Percentiles rank a stretch among this genome's conserved stretches.
These are phyloP conservation scores for Cyberlindnera euphorbiae DNA, from an alignment of 805 yeast species.

Conservation along the genomic window DNA sequence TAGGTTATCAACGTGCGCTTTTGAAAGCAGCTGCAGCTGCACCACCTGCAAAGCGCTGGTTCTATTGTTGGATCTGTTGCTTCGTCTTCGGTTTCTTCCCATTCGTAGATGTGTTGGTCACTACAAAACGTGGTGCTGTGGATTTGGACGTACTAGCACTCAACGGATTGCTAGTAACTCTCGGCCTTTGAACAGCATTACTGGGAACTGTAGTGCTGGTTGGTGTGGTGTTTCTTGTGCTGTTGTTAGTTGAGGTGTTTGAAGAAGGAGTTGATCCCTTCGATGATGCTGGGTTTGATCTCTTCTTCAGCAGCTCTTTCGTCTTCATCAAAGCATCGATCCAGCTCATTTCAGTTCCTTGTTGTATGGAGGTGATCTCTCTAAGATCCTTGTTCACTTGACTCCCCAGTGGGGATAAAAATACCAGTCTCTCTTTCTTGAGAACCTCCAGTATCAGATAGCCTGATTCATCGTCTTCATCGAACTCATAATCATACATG, in stretches of 20 bases:
- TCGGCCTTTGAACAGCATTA: too few relatives aligned
- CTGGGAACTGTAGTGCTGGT: constrained; percentile 1
- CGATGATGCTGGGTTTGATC: constrained; percentile 6
- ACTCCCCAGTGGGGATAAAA: constrained; percentile 38
- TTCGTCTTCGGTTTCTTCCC: constrained; percentile 13
- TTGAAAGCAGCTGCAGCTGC: constrained; percentile 32
- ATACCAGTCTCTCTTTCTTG: constrained; percentile 52
- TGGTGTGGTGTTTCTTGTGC: constrained; percentile 2
- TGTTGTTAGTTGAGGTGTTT: constrained; percentile 4
- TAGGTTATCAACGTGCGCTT: constrained; percentile 11
- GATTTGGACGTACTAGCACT: background rate
- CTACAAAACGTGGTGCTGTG: constrained; percentile 5
- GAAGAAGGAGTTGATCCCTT: constrained; percentile 2
- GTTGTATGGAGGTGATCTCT: constrained; percentile 31
- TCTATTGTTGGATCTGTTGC: constrained; percentile 18
- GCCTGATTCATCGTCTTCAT: constrained; percentile 52
- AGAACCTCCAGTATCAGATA: constrained; percentile 60
- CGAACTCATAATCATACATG: constrained; percentile 78
- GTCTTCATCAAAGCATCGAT: constrained; percentile 66
- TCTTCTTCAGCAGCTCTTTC: constrained; percentile 45
- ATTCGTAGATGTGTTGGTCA: constrained; percentile 7
- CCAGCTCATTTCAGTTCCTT: constrained; percentile 53
- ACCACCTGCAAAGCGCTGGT: constrained; percentile 29
- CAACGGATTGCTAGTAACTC: too few relatives aligned
- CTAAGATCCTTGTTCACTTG: constrained; percentile 16